Conservation (phyloP, 768 basidiomycete genomes). For the Rhizopogon rudus region DNA sequence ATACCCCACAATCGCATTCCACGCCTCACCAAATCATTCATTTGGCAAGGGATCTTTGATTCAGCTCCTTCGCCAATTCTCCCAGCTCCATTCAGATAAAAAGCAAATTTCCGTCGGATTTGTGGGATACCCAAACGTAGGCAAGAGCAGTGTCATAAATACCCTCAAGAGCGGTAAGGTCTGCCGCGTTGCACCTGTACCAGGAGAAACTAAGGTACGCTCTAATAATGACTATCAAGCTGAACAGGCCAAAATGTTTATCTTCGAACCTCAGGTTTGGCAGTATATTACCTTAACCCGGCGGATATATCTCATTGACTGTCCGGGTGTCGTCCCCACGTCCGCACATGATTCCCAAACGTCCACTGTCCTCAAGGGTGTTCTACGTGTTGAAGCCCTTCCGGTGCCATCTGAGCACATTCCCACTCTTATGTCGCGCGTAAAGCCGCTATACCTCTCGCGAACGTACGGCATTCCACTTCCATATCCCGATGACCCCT, state of each 20-base stretch:
- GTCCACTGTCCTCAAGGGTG: conserved; percentile 91
- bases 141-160: conserved; percentile 97
- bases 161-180: conserved; percentile 98
- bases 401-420: conserved; percentile 92
- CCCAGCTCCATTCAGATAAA: conserved; percentile 95
- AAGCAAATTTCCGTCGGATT: conserved; percentile 99
- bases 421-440: conserved; percentile 78
- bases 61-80: conserved; percentile 93
- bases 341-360: conserved; percentile 89
- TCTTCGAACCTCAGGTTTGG: conserved; percentile 60
- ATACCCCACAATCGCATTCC: conserved; percentile 96
- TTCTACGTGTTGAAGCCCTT: conserved; percentile 92
- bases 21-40: conserved; percentile 97
- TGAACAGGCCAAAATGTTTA: neutral
- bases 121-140: conserved; percentile 97
- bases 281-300: conserved; percentile 98
- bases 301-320: conserved; percentile 98
- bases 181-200: conserved; percentile 93
- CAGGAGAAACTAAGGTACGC: conserved; percentile 88
- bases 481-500: conserved; percentile 49
- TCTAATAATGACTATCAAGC: neutral
- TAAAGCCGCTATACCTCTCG: conserved; percentile 90
- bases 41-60: conserved; percentile 99
- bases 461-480: conserved; percentile 75
- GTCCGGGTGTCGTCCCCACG: conserved; percentile 95